phyloP scores from a whole-genome alignment of 1,284 basidiomycete species.

The Inonotus hispidus region DNA sequence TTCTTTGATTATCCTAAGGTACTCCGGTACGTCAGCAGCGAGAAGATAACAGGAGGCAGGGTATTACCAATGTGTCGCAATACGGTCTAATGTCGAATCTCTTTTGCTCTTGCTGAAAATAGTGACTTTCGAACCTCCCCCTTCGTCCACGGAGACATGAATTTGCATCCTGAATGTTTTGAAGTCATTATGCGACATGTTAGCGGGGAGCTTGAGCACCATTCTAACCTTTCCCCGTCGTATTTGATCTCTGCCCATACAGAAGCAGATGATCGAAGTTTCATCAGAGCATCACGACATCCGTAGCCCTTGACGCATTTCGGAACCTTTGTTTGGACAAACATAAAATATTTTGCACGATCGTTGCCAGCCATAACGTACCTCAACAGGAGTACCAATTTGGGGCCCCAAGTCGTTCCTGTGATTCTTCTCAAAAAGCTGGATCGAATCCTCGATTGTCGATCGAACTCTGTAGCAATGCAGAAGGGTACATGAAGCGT shows the following conservation, averaged over 20 bases:
- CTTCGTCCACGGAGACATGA: conserved; percentile 53
- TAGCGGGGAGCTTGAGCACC: conserved; percentile 10
- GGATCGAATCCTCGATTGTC: conserved; percentile 54
- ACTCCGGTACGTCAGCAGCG: conserved; percentile 12
- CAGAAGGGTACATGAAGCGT: conserved; percentile 50
- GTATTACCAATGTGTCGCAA: conserved; percentile 59
- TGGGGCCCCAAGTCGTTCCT: conserved; percentile 29
- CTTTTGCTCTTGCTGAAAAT: conserved; percentile 85
- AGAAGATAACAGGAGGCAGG: background rate
- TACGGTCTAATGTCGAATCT: conserved; percentile 71
- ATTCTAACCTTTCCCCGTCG: conserved; percentile 77
- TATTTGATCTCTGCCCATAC: conserved; percentile 88
- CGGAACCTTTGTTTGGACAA: conserved; percentile 53
- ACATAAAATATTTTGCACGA: background rate
- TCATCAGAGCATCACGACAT: conserved; percentile 48
- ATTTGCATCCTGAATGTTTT: conserved; percentile 51
- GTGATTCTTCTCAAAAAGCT: conserved; percentile 39
- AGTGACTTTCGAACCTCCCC: conserved; percentile 44
- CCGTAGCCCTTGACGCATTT: conserved; percentile 71
- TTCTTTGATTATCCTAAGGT: conserved; percentile 51
- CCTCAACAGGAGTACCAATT: conserved; percentile 23
- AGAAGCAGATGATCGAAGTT: conserved; percentile 34
- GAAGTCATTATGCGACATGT: background rate
- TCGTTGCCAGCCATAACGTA: background rate
- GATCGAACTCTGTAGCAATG: conserved; percentile 49